Conservation (phyloP, 2,329 filamentous ascomycete genomes). For the Coniochaeta sp. region DNA sequence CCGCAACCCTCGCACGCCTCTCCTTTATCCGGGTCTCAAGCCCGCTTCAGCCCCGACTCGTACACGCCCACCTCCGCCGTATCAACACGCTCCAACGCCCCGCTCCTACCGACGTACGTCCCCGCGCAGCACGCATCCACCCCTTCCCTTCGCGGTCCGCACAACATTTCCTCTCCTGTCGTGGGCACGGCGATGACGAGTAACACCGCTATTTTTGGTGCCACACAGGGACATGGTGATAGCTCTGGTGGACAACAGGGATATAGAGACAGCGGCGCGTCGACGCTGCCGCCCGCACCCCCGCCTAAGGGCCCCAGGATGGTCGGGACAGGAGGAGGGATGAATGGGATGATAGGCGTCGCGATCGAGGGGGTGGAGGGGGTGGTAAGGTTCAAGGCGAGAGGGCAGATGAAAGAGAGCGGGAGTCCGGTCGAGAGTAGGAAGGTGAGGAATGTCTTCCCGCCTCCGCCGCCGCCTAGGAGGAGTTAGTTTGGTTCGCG, state of each 20-base stretch:
- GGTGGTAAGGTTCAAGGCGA: neutral
- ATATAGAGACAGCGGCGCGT: neutral
- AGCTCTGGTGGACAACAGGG: too few relatives aligned
- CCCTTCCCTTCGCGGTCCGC: neutral
- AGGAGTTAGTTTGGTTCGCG: too few relatives aligned
- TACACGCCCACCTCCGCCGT: constrained; percentile 19
- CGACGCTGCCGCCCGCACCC: constrained; percentile 8
- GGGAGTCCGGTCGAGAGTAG: constrained; percentile 27
- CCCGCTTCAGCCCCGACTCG: constrained; percentile 9
- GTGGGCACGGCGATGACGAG: constrained; percentile 1
- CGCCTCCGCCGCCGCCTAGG: constrained; percentile 26
- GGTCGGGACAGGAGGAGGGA: neutral
- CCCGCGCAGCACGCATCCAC: constrained; percentile 20
- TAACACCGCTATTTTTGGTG: constrained; percentile 7
- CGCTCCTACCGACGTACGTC: constrained; percentile 25
- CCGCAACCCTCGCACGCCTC: constrained; percentile 14
- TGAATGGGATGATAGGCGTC: constrained; percentile 7
- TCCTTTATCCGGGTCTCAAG: constrained; percentile 10
- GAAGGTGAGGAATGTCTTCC: constrained; percentile 31
- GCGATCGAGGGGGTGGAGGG: neutral
- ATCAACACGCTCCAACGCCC: constrained; percentile 25
- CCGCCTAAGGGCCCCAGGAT: constrained; percentile 9
- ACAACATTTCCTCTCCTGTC: neutral
- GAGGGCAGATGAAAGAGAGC: constrained; percentile 10
- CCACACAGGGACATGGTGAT: constrained; percentile 9